phyloP scores from a whole-genome alignment of 495 filamentous ascomycete species.

The Annulohypoxylon bovei region DNA sequence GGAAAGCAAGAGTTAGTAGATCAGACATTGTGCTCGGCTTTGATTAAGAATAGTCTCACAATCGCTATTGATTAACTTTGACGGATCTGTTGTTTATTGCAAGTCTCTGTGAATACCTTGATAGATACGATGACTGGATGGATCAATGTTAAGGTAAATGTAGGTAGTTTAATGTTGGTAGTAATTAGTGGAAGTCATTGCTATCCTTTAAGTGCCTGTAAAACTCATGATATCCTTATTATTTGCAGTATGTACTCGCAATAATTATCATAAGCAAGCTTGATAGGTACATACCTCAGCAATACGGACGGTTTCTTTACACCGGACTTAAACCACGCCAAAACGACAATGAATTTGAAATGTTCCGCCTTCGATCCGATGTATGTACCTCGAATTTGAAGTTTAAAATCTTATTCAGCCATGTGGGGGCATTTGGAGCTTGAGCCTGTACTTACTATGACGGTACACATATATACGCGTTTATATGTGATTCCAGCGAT shows the following conservation, averaged over 20 bases:
- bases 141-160: not conserved
- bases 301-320: not conserved
- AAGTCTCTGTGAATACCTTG: not conserved
- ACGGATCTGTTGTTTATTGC: not conserved
- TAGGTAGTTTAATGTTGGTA: not conserved
- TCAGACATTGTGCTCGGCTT: not conserved
- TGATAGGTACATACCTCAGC: not conserved
- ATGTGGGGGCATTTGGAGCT: conserved; percentile 14
- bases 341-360: conserved; percentile 21
- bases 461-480: conserved; percentile 13
- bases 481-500: not conserved
- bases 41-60: not conserved
- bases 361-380: conserved; percentile 25
- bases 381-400: not conserved
- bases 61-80: not conserved
- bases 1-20: not conserved
- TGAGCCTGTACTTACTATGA: conserved; percentile 36
- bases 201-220: not conserved
- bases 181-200: not conserved
- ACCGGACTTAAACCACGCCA: conserved; percentile 32
- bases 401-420: conserved; percentile 37
- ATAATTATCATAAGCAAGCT: no score
- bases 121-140: not conserved
- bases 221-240: not conserved
- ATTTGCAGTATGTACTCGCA: no score